phyloP scores from a whole-genome alignment of 495 filamentous ascomycete genomes.

The Pseudoneurospora amorphoporcata region DNA sequence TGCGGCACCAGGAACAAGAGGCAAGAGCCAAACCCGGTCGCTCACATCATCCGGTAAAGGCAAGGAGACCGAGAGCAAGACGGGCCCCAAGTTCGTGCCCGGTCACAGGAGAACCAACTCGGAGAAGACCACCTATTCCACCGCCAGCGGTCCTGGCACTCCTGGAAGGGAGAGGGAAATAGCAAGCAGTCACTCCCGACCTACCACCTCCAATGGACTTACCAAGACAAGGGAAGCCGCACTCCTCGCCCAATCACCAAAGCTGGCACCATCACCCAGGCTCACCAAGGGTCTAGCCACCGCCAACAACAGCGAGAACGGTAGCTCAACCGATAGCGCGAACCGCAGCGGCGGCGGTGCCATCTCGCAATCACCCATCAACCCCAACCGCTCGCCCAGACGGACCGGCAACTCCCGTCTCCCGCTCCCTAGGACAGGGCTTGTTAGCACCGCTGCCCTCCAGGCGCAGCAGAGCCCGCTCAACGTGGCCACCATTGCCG shows the following conservation, averaged over 20 bases:
- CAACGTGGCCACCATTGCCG: constrained; percentile 43
- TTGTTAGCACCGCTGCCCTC: constrained; percentile 8
- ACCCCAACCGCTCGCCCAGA: constrained; percentile 10
- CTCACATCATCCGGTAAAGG: not conserved
- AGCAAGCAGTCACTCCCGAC: not conserved
- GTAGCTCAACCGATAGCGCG: constrained; percentile 9
- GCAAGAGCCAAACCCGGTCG: not conserved
- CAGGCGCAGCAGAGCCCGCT: constrained; percentile 39
- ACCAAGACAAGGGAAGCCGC: not conserved
- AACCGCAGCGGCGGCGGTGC: not conserved
- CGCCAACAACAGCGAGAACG: constrained; percentile 1
- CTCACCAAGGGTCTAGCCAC: not conserved
- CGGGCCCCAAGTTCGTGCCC: not conserved
- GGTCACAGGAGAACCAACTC: not conserved
- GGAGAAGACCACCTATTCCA: not conserved
- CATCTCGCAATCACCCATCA: constrained; percentile 3
- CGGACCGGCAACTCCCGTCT: constrained; percentile 28
- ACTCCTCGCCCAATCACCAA: not conserved
- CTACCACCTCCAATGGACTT: not conserved
- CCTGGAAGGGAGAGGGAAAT: not conserved
- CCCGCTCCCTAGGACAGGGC: constrained; percentile 24
- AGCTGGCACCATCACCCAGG: not conserved
- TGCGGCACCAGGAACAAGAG: not conserved
- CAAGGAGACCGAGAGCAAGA: not conserved
- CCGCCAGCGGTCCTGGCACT: not conserved